Base-by-base conservation (phyloP, 2,329 filamentous ascomycete species). In the Neopestalotiopsis clavispora region DNA sequence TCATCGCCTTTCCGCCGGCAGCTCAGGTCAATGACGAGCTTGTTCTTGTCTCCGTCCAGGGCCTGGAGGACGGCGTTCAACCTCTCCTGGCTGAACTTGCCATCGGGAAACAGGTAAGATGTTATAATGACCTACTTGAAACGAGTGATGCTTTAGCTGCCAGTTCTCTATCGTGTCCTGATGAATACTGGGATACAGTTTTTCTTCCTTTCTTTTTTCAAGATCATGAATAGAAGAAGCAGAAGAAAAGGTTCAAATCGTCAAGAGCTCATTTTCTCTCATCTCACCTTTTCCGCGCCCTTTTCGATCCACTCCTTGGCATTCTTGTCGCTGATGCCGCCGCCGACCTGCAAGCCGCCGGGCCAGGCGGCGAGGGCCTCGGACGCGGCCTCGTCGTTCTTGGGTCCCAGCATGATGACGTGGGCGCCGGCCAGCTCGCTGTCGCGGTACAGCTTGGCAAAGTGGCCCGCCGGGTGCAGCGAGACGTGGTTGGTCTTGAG, bases 401-500 rank as follows among this genome's bases (percentile, higher is more conserved):
- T 94, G 0, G 94, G 91, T 0, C 96, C 96, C 20, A 99, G 89
- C 94, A 98, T 97, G 75, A 99, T 97, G 69, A 98, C 94, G 84
- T 99, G 96, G 3, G 93, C 94, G 38, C 96, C 96, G 0, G 85
- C 83, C 61, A 98, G 86, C 59, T 80, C 84, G 80, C 94, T 87
- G 70, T 94, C 89, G 74, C 87, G 89, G 86, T 99, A 99, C 20
- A 98, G 85, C 68, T 85, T 82, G 42, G 95, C 93, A 80, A 94
- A 99, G 83, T 97, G 87, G 4, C 89, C 88, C 2, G 96, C 90
- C 10, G 95, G 92, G 71, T 95, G 90, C 63, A 91, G 88, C 10
- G 96, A 98, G 70, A 97, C 92, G 83, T 94, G 95, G 82, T 99
- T 99, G 62, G 95, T 98, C 83, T 94, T 92, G 68, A 98, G 87